Evolutionary conservation across 148 eudicot species (phyloP).

Genomic region (Mesembryanthemum crystallinum): DNA sequence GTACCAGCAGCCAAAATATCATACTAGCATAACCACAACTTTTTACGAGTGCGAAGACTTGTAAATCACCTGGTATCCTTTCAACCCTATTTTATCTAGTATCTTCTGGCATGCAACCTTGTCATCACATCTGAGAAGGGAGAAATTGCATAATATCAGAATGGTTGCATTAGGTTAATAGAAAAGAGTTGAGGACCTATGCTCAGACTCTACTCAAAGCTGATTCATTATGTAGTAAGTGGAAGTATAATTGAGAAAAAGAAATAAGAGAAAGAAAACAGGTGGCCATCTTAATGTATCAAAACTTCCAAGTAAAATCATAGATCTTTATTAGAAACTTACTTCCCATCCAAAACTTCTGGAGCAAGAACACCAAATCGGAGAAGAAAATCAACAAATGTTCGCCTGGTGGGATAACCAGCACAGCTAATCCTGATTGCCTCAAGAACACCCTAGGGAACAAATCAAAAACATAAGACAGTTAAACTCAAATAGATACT

Average conservation of each 20-base stretch:
- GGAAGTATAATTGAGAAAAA: neutral
- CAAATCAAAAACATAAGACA: slow-evolving; percentile 17
- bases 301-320: neutral
- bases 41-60: neutral
- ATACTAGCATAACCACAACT: neutral
- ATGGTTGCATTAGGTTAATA: neutral
- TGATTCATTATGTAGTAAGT: neutral
- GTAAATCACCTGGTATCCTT: slow-evolving; percentile 86
- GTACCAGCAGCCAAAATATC: neutral
- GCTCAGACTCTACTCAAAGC: neutral
- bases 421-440: slow-evolving; percentile 99
- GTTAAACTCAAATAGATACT: neutral
- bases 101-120: slow-evolving; percentile 85
- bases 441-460: slow-evolving; percentile 93
- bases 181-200: neutral
- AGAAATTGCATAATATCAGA: slow-evolving; percentile 15
- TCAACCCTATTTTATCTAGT: slow-evolving; percentile 84
- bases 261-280: neutral
- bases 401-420: slow-evolving; percentile 97
- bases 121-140: slow-evolving; percentile 62
- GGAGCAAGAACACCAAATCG: slow-evolving; percentile 99
- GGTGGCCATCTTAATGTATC: neutral
- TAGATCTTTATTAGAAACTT: slow-evolving; percentile 25
- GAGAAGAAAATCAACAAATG: slow-evolving; percentile 87
- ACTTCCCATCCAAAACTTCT: slow-evolving; percentile 86